These are phyloP conservation scores for Naganishia vishniacii DNA, from an alignment of 768 basidiomycete genomes.

Conservation along the genomic window DNA sequence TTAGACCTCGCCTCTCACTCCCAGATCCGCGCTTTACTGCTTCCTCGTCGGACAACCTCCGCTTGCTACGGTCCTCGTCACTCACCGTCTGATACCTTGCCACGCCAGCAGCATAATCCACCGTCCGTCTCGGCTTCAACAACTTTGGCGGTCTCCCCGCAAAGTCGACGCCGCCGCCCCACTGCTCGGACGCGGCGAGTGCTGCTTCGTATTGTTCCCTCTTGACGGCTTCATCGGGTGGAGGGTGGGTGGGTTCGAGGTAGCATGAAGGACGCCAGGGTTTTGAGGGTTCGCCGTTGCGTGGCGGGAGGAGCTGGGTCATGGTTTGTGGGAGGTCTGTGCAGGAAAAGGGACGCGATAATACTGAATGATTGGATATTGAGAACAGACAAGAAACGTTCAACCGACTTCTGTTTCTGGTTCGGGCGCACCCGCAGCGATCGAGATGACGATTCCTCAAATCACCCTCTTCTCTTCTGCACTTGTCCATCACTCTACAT, in stretches of 20 bases:
- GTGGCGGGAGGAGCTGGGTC: not conserved
- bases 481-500: too few relatives aligned
- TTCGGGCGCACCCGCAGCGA: too few relatives aligned
- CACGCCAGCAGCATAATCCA: constrained; percentile 86
- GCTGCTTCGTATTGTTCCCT: constrained; percentile 74
- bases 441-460: too few relatives aligned
- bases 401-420: too few relatives aligned
- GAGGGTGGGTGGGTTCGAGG: constrained; percentile 62
- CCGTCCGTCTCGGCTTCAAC: constrained; percentile 84
- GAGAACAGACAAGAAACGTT: too few relatives aligned
- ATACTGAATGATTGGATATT: too few relatives aligned
- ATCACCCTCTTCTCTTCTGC: too few relatives aligned
- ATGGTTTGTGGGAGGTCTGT: not conserved
- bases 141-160: constrained; percentile 83
- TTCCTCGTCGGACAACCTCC: too few relatives aligned
- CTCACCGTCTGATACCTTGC: constrained; percentile 78
- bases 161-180: constrained; percentile 48
- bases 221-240: constrained; percentile 69
- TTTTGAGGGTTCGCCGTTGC: not conserved
- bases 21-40: too few relatives aligned
- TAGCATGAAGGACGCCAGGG: constrained; percentile 69
- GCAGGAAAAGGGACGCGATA: not conserved
- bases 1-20: too few relatives aligned
- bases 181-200: constrained; percentile 56
- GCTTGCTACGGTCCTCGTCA: too few relatives aligned